Conservation (phyloP, 768 basidiomycete genomes). For the Baorangia bicolor region DNA sequence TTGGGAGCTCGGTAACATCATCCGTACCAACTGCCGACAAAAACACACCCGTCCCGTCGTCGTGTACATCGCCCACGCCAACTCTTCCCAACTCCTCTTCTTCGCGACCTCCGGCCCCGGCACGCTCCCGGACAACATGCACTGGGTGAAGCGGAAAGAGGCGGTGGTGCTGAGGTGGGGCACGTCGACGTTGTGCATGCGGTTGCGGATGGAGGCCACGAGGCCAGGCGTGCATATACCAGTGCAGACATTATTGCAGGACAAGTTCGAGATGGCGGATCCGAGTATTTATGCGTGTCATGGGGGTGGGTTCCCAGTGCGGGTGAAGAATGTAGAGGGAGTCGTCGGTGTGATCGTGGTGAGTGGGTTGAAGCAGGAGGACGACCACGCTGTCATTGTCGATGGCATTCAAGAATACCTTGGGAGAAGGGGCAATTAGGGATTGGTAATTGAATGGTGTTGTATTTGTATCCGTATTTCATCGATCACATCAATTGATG, state of each 20-base stretch:
- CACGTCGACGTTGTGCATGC: constrained; percentile 27
- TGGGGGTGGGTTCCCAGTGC: constrained; percentile 35
- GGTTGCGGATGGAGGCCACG: constrained; percentile 9
- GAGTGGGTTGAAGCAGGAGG: constrained; percentile 30
- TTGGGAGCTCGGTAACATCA: constrained; percentile 31
- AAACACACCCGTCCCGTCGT: constrained; percentile 23
- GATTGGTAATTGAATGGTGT: no score
- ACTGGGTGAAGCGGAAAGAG: constrained; percentile 36
- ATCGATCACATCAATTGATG: no score
- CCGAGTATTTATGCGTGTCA: no score
- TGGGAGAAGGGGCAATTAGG: background rate
- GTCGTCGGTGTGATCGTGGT: constrained; percentile 37
- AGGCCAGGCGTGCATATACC: background rate
- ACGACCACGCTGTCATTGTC: constrained; percentile 33
- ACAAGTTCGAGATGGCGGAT: no score
- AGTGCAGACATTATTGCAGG: no score
- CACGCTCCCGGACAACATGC: constrained; percentile 32
- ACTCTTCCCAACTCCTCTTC: constrained; percentile 32
- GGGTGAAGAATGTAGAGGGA: constrained; percentile 35
- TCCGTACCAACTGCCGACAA: constrained; percentile 22
- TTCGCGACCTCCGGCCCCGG: constrained; percentile 28
- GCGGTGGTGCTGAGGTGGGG: constrained; percentile 34
- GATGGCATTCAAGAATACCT: constrained; percentile 31
- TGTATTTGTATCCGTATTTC: no score
- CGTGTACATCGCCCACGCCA: constrained; percentile 31